Base-by-base conservation (phyloP, 2,329 filamentous ascomycete species). In the Dactylellina sp. region DNA sequence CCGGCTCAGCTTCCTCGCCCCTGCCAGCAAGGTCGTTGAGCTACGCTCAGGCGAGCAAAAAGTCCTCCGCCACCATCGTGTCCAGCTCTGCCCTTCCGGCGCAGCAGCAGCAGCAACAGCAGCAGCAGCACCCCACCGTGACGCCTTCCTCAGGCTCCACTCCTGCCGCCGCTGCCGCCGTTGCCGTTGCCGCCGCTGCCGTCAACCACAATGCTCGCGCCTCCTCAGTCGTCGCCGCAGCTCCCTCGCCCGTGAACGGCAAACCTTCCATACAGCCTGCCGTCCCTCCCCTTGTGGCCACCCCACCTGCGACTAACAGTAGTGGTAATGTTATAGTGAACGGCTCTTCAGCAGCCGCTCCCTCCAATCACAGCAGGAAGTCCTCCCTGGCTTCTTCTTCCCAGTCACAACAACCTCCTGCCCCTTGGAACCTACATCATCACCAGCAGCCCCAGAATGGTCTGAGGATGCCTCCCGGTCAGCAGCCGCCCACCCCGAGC, bases 171-270 rank as follows among this genome's bases (percentile, higher is more conserved):
- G 83, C 84, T 80, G 82, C 82, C 71, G 84, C 84, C 81, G 84
- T 83, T 71, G 84, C 84, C 81, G 84, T 83, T 79, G 81, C 84
- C 79, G 79, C 79, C 78, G 79, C 81, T 76, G 84, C 83, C 79
- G 81, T 83, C 79, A 79, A 79, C 78, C 79, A 81, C 76, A 86
- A 87, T 78, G 77, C 75, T 66, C 77, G 76, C 53, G 63, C 76
- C 80, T 82, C 87, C 9, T 32, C 28, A 4, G 9, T 32, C 28
- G 28, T 32, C 81, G 85, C 87, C 80, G 87, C 89, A 79, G 86
- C 88, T 79, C 46, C 53, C 47, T 89, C 91, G 85, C 88, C 91
- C 81, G 87, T 96, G 86, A 97, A 96, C 86, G 92, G 92, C 86
- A 91, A 90, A 83, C 84, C 85, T 77, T 85, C 88, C n/a, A 89